Percentiles rank a stretch among this genome's conserved stretches.
Evolutionary conservation across 202 grass and related monocot genomes (phyloP).

Genomic region (Dendrocalamus latiflorus): DNA sequence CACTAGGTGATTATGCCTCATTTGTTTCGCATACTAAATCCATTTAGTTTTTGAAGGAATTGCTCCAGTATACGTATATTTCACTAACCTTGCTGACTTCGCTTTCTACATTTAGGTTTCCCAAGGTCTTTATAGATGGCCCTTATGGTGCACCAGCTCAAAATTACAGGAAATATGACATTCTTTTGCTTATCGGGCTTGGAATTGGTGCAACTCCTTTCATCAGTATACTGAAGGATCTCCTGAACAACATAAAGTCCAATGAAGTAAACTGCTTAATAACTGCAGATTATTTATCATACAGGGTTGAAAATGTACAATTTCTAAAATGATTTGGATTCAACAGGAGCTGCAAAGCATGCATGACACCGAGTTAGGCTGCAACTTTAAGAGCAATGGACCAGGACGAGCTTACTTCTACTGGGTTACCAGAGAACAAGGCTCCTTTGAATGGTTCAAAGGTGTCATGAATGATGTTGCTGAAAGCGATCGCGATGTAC

Average conservation of each 20-base stretch:
- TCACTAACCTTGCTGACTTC: not conserved
- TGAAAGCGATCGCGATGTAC: conserved; percentile 60
- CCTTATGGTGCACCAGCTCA: conserved; percentile 72
- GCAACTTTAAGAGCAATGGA: conserved; percentile 41
- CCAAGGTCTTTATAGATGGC: conserved; percentile 63
- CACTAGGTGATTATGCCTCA: conserved; percentile 33
- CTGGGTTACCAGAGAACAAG: conserved; percentile 79
- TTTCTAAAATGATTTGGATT: conserved; percentile 23
- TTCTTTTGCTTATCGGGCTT: conserved; percentile 71
- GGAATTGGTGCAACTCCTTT: conserved; percentile 77
- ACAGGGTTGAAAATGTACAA: conserved; percentile 1
- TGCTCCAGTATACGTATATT: not conserved
- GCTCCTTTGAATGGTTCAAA: conserved; percentile 84
- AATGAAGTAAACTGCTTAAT: conserved; percentile 39
- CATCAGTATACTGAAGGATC: conserved; percentile 85
- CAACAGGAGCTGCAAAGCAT: too few species aligned
- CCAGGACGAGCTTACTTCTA: conserved; percentile 69
- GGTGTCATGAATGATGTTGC: conserved; percentile 78
- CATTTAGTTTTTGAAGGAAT: not conserved
- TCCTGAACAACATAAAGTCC: conserved; percentile 60
- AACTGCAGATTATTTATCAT: not conserved
- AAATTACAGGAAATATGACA: conserved; percentile 81
- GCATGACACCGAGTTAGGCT: conserved; percentile 29
- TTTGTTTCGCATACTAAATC: not conserved
- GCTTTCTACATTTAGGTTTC: conserved; percentile 47